Percentiles rank a stretch among this genome's conserved stretches.
phyloP scores from a whole-genome alignment of 768 basidiomycete genomes.

The Fomitopsis pulvina region DNA sequence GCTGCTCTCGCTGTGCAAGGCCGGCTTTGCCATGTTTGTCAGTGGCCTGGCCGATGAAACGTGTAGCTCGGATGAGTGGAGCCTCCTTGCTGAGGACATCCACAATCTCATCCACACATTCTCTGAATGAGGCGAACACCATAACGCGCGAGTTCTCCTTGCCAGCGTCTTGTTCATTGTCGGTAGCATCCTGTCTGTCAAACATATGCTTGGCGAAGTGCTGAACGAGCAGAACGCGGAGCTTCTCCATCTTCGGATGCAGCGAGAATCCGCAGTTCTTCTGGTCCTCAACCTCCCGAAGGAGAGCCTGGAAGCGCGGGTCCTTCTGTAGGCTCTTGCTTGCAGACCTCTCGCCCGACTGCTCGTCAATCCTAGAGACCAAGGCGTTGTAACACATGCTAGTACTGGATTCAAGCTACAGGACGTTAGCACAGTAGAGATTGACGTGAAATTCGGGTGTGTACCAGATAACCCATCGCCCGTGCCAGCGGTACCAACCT shows the following conservation, averaged over 20 bases:
- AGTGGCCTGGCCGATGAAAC: conserved; percentile 87
- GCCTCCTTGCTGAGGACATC: conserved; percentile 66
- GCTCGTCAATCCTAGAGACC: conserved; percentile 29
- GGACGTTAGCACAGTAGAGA: conserved; percentile 5
- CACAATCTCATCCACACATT: conserved; percentile 89
- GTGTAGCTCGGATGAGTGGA: conserved; percentile 74
- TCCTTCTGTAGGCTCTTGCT: conserved; percentile 43
- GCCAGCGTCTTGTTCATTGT: conserved; percentile 4
- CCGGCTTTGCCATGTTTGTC: conserved; percentile 86
- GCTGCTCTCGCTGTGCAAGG: conserved; percentile 84
- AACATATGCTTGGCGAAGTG: conserved; percentile 61
- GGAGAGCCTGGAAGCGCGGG: conserved; percentile 54
- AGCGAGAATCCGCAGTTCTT: conserved; percentile 44
- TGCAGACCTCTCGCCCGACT: conserved; percentile 34
- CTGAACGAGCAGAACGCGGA: conserved; percentile 66
- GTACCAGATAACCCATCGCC: conserved; percentile 84
- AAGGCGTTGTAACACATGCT: conserved; percentile 71
- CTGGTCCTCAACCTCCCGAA: conserved; percentile 62
- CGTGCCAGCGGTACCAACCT: conserved; percentile 59
- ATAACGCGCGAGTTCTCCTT: conserved; percentile 63
- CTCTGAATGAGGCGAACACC: conserved; percentile 90
- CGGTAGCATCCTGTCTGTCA: conserved; percentile 27
- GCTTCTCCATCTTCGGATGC: conserved; percentile 92
- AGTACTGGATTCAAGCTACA: conserved; percentile 76
- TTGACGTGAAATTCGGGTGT: conserved; percentile 17